Percentiles rank a stretch among this genome's conserved stretches.
Conservation (phyloP, 768 basidiomycete genomes). For the Omphalotus guepiniiformis region DNA sequence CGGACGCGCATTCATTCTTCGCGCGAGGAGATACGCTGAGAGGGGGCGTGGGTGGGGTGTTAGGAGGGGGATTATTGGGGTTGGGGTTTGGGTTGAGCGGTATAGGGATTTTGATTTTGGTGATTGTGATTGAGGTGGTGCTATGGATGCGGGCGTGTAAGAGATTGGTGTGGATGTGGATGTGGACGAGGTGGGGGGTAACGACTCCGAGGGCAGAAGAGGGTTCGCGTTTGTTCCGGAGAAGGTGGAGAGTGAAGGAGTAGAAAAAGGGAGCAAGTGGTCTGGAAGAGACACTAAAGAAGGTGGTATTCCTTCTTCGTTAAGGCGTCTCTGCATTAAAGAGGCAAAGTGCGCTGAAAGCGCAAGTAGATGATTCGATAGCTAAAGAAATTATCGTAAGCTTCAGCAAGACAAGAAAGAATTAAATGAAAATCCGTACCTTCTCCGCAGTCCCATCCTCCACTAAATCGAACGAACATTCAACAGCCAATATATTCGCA, state of each 20-base stretch:
- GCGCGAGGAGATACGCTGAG: constrained; percentile 55
- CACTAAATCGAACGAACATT: constrained; percentile 78
- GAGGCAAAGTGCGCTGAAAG: constrained; percentile 36
- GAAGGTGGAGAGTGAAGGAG: constrained; percentile 17
- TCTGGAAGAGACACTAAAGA: constrained; percentile 34
- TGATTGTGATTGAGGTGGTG: constrained; percentile 13
- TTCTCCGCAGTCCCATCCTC: constrained; percentile 58
- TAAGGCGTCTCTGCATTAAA: constrained; percentile 37
- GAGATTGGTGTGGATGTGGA: no score
- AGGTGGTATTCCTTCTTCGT: constrained; percentile 26
- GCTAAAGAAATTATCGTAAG: not conserved
- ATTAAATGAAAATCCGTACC: constrained; percentile 33
- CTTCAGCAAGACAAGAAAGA: not conserved
- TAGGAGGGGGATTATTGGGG: constrained; percentile 84
- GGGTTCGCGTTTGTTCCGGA: not conserved
- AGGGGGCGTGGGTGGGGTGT: constrained; percentile 75
- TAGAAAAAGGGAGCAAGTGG: constrained; percentile 23
- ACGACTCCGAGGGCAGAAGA: constrained; percentile 27
- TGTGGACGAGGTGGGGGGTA: constrained; percentile 24
- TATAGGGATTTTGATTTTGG: constrained; percentile 2
- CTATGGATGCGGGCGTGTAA: no score
- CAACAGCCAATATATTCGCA: constrained; percentile 69
- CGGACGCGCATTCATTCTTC: constrained; percentile 64
- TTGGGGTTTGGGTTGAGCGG: constrained; percentile 27
- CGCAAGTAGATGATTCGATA: constrained; percentile 14